Conservation (phyloP, 768 basidiomycete species). For the Dacryopinax spathularia region DNA sequence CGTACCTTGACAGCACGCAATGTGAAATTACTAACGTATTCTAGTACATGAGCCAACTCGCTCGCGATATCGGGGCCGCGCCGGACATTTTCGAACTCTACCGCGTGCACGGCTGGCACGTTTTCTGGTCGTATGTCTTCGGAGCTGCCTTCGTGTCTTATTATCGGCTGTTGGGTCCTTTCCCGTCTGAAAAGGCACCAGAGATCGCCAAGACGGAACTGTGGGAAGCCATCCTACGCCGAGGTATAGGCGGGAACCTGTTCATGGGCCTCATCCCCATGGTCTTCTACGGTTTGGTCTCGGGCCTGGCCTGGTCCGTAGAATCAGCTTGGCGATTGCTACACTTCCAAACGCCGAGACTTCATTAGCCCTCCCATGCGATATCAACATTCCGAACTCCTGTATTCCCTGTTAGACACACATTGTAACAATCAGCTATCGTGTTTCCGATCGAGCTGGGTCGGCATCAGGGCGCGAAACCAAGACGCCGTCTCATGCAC, state of each 20-base stretch:
- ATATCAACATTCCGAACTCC: no score
- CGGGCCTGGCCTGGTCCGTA: constrained; percentile 13
- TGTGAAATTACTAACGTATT: background rate
- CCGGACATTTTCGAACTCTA: constrained; percentile 37
- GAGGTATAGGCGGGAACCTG: constrained; percentile 41
- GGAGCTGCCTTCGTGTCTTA: constrained; percentile 46
- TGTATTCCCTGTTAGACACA: no score
- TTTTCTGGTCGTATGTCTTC: constrained; percentile 30
- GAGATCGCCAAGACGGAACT: constrained; percentile 39
- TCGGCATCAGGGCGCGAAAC: background rate
- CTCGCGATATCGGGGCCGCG: constrained; percentile 41
- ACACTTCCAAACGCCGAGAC: background rate
- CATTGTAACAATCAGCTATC: no score
- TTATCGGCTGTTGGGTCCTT: constrained; percentile 45
- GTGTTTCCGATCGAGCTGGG: no score
- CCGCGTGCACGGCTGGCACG: constrained; percentile 36
- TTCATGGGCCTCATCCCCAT: constrained; percentile 45
- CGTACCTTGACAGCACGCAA: background rate
- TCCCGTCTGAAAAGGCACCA: constrained; percentile 28
- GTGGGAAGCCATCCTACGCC: constrained; percentile 44
- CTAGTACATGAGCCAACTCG: constrained; percentile 41
- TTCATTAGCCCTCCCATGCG: no score
- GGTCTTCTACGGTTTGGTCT: constrained; percentile 30
- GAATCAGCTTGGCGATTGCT: constrained; percentile 9
- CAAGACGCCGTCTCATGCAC: background rate